Evolutionary conservation across 768 basidiomycete species (phyloP), one percentile per base, ranked within the genome.

Genomic region (Chalciporus piperatus): DNA sequence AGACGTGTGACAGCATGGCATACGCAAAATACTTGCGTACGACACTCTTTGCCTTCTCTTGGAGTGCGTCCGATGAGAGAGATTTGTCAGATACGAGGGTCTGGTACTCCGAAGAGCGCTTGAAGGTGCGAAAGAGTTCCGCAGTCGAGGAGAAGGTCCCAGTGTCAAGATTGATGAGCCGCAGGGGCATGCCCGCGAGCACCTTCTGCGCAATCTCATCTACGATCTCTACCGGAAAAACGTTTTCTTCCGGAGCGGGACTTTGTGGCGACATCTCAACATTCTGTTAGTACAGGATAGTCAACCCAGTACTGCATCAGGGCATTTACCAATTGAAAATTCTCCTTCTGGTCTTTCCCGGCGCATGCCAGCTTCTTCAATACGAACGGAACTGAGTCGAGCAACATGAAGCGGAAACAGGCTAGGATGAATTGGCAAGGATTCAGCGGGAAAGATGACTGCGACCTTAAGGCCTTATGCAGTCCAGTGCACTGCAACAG

Each of bases 1-100:
- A 66, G 6, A 67, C 60, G 44, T 65, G 64, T 1, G 64, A 65
- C 40, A 65, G 30, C 64, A 65, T 67, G 40, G 51, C 57, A 23
- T 65, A 65, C 1, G 56, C 63, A 52, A 65, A 65, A 50, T 59
- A 64, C 22, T 40, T 52, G 50, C 50, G 59, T 47, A 56, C 35
- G 10, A 59, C 55, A 3, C 40, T 48, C 1, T 56, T 44, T 16
- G 58, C 61, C 22, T 38, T 52, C 14, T 63, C 59, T 3, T 43
- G 48, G n/a, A 58, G 50, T 1, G 37, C 48, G 20, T 52, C 55
- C 7, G 28, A 39, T 7, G 53, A 40, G 41, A 52, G 44, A 27
- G 41, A 35, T n/a, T 30, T 47, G 35, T 49, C 49, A 2, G 53
- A 52, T 2, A 59, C 10, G n/a, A 64, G 62, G 1, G 52, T 14